Base-by-base conservation (phyloP, 305 asterid species). In the Fraxinus albicans region DNA sequence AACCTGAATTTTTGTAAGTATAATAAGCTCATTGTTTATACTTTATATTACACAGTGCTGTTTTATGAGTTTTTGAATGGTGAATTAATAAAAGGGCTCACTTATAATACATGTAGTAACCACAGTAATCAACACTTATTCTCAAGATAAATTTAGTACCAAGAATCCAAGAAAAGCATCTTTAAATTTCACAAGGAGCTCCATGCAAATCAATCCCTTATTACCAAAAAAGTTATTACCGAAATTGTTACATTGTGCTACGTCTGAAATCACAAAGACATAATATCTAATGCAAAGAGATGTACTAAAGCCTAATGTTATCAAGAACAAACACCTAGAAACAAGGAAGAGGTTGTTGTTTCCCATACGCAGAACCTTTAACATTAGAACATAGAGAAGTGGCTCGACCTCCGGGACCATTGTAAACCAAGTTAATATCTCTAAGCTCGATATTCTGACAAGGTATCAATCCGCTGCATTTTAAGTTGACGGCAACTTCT, bases 401-500 rank as follows among this genome's bases (percentile, higher is more conserved):
- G 1, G 95, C 91, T 8, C 17, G 58, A 5, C 91, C 88, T n/a
- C 86, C 89, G 1, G 34, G 87, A 29, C 94, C 95, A 0, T 55
- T 21, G 86, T 90, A 91, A 4, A 50, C 76, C 85, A 94, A 87
- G 79, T 89, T 29, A 7, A 94, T 91, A 84, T 94, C 79, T 1
- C 83, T 83, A 2, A 93, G 92, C 83, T 84, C 89, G 27, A 94
- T 88, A 74, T 91, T 76, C 84, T 70, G 70, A 73, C 98, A 94
- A 7, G 98, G 98, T 42, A 77, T 19, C 1, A 84, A 9, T 50
- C 67, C 75, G 36, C 97, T 93, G 85, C 98, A 94, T 3, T 86
- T 82, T 21, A 94, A 40, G 0, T 79, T 83, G 38, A 94, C 31
- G 0, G 98, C 97, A 4, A 86, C 81, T 83, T 87, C 70, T 2